A percentile compares a stretch with the other conserved stretches of the same genome.
These are phyloP conservation scores for Candida tibetensis DNA, from an alignment of 805 yeast species.

Conservation along the genomic window DNA sequence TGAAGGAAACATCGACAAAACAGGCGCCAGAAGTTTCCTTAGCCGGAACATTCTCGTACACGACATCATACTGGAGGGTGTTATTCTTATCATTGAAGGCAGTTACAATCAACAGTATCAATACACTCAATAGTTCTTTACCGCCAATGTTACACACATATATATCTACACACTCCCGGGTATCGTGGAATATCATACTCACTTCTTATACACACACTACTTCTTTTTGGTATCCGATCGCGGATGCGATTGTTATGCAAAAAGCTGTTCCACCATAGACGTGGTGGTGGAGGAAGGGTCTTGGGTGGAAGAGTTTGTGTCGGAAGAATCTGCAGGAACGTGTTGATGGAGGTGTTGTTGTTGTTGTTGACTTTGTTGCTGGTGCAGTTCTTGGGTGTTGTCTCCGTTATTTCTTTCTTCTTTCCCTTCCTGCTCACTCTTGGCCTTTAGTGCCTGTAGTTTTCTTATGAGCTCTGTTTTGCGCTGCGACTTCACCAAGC, in stretches of 20 bases:
- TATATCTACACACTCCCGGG: not conserved
- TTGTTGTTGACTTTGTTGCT: not conserved
- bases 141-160: not conserved
- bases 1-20: too few relatives aligned
- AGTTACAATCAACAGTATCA: not conserved
- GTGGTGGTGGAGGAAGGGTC: constrained; percentile 8
- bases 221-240: not conserved
- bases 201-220: not conserved
- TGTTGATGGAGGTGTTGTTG: too few relatives aligned
- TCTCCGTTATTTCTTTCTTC: constrained; percentile 1
- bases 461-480: constrained; percentile 22
- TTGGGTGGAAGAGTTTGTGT: too few relatives aligned
- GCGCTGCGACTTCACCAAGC: constrained; percentile 39
- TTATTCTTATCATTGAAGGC: not conserved
- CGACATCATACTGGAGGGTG: not conserved
- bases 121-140: too few relatives aligned
- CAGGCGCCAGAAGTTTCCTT: too few relatives aligned
- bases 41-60: too few relatives aligned
- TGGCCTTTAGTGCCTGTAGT: too few relatives aligned
- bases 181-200: not conserved
- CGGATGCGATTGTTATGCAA: constrained; percentile 10
- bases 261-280: constrained; percentile 17
- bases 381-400: constrained; percentile 1
- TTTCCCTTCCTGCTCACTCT: too few relatives aligned
- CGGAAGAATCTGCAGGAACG: too few relatives aligned